These are phyloP conservation scores for Euryodendron excelsum DNA, from an alignment of 148 eudicot species.

Conservation along the genomic window DNA sequence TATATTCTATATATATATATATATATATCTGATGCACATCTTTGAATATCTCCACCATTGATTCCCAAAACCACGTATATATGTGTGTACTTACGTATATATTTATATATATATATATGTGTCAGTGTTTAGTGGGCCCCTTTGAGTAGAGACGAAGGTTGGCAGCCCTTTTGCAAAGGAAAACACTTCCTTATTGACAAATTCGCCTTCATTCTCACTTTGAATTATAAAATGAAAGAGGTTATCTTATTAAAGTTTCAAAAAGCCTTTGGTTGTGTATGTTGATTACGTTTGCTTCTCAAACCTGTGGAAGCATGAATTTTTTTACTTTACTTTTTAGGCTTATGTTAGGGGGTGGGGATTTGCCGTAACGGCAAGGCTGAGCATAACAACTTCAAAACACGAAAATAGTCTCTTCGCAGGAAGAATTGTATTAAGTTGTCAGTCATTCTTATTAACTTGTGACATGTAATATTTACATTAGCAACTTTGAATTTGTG, in stretches of 20 bases:
- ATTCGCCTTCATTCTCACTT: slow-evolving; percentile 8
- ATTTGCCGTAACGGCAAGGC: too few species aligned
- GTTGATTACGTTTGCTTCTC: not conserved
- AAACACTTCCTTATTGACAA: not conserved
- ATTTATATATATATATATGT: too few species aligned
- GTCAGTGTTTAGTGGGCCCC: not conserved
- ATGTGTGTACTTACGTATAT: not conserved
- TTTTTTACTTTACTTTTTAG: not conserved
- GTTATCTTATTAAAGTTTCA: too few species aligned
- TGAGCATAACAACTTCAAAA: too few species aligned
- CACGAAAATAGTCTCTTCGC: too few species aligned
- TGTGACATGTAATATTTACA: too few species aligned
- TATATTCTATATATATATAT: too few species aligned
- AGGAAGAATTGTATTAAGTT: too few species aligned
- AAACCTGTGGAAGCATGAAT: not conserved
- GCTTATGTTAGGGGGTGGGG: too few species aligned
- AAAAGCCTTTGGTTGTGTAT: not conserved
- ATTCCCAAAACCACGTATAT: not conserved
- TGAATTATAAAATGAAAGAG: not conserved
- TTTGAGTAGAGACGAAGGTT: slow-evolving; percentile 18
- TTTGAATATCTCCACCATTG: not conserved
- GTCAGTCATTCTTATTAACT: too few species aligned
- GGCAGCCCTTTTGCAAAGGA: slow-evolving; percentile 8
- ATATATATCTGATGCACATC: too few species aligned
- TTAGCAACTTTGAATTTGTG: too few species aligned